Evolutionary conservation across 306 rosid species (phyloP), one percentile per base, ranked within the genome.

Genomic region (Trifolium subterraneum): DNA sequence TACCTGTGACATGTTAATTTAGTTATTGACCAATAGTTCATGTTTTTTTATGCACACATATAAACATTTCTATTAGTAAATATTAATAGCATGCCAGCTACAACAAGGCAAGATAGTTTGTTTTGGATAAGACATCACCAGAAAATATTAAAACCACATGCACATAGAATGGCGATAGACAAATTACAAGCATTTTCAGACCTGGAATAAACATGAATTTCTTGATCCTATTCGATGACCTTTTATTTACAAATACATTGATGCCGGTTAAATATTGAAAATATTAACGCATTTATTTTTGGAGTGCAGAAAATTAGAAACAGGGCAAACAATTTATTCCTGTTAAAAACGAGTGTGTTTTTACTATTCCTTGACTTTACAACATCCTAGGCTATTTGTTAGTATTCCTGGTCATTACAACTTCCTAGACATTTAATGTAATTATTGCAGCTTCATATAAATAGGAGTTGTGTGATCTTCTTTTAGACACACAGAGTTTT

Each of bases 131-230:
- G 60, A 75, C 45, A 15, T 23, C 41, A 3, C 52, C 78, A 54
- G 68, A 48, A 55, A 52, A 47, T 64, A 45, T 44, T 44, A 44
- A 36, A 67, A 42, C 47, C 65, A 68, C 47, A 59, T 45, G 35
- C 44, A 31, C 8, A 61, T 2, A 19, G 36, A 77, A 71, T 41
- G 65, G 16, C 44, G 13, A 78, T 41, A 56, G 75, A 75, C 76
- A 48, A 19, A 58, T 51, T 48, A 38, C 59, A 42, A 19, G n/a
- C 10, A 61, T 20, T 79, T 55, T 39, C 31, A 9, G 47, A 35
- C 44, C 52, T 13, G 65, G 61, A 65, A 9, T 18, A 27, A 66
- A 62, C 44, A 76, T 45, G 27, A 70, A 25, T 3, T 3, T 73
- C 11, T 5, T 10, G 7, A 52, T 35, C 77, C 48, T n/a, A 20